Conservation (phyloP, 345 rosid species). For the Stellera chamaejasme region DNA sequence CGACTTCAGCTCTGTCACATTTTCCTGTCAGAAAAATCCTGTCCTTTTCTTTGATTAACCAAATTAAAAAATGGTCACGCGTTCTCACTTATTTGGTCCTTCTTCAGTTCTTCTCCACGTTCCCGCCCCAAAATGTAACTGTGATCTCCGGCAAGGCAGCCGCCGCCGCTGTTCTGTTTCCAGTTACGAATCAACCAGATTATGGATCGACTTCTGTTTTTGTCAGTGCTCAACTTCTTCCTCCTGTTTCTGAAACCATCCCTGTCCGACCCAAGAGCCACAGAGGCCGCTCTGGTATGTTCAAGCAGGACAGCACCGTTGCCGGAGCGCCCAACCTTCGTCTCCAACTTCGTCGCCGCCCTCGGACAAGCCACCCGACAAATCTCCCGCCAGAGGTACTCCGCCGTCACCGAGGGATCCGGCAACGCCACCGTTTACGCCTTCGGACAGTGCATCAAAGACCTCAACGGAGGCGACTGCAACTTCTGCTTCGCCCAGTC, state of each 20-base stretch:
- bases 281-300: constrained; percentile 44
- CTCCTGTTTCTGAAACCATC: constrained; percentile 21
- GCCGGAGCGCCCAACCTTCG: constrained; percentile 30
- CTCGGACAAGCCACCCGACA: constrained; percentile 38
- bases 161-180: too few relatives aligned
- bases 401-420: constrained; percentile 32
- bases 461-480: constrained; percentile 60
- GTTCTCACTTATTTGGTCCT: background rate
- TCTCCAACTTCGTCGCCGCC: constrained; percentile 43
- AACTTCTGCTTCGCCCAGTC: constrained; percentile 70
- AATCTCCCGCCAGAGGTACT: constrained; percentile 29
- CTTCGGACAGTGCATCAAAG: constrained; percentile 77
- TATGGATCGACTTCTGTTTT: background rate
- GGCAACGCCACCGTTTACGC: constrained; percentile 50
- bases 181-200: background rate
- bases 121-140: background rate
- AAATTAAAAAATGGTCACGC: too few relatives aligned
- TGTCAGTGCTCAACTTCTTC: constrained; percentile 11
- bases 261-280: constrained; percentile 71
- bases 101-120: background rate
- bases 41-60: too few relatives aligned
- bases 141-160: background rate
- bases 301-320: constrained; percentile 43
- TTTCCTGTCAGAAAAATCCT: too few relatives aligned
- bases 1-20: too few relatives aligned